Base-by-base conservation (phyloP, 2,329 filamentous ascomycete genomes). In the Fusarium sp. region DNA sequence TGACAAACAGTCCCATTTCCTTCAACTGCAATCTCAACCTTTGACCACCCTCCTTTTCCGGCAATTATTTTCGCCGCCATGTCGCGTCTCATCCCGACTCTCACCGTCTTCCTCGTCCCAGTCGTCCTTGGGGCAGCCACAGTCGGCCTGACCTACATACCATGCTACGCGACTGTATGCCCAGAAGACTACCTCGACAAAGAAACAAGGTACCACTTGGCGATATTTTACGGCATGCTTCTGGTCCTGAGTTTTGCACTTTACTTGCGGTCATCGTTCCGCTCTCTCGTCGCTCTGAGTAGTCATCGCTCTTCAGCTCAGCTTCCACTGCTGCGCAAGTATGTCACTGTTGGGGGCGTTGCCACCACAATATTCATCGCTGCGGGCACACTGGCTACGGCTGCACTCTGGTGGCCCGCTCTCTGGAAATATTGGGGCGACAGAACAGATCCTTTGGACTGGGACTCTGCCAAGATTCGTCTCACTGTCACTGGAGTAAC, bases 371-470 rank as follows among this genome's bases (percentile, higher is more conserved):
- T 62, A 11, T 69, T 27, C 17, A 62, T 69, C 15, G 20, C 33
- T 17, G 30, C n/a, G 1, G 38, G 11, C 17, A 58, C 57, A 9
- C 22, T 58, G 33, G 63, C 63, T 22, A 69, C 68, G 4, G 59
- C 59, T 15, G 54, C 27, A 1, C 40, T 63, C 30, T 70, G 68
- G 68, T 25, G 60, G 3, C 60, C 68, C 5, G 64, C 60, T n/a
- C 65, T 64, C 11, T 35, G 45, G 20, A 37, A 56, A 6, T 70
- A 47, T 30, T 70, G 68, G 68, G 63, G 59, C 12, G 43, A 38
- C 2, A 70, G 65, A 35, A 60, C 60, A 35, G 59, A 70, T 37
- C 64, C 68, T n/a, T 22, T 70, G n/a, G 64, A 20, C 6, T 68
- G 68, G 68, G 52, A 32, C 14, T 57, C 60, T 6, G 64, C 68